Base-by-base conservation (phyloP, 768 basidiomycete species). In the Trametes cingulata region DNA sequence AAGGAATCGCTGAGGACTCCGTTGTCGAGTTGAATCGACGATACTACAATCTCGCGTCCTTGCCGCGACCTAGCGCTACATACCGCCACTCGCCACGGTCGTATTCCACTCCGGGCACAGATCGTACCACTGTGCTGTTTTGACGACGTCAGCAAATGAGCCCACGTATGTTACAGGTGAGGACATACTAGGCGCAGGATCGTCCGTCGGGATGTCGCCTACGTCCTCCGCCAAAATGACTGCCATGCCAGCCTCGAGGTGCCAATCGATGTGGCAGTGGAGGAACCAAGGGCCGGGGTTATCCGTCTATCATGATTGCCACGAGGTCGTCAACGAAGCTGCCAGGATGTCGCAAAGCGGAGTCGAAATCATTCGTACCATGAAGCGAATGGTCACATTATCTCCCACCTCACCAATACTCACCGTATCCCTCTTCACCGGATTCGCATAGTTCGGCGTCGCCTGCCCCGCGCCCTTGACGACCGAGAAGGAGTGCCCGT, bases 221-320 rank as follows among this genome's bases (percentile, higher is more conserved):
- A 69, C 61, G 29, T 74, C 75, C 58, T 78, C 77, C 0, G 76
- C 78, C 43, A 80, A 74, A 6, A 79, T 75, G 17, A 80, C 58
- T 2, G 78, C 78, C 14, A 79, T 70, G n/a, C 79, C 79, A 1
- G 68, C 65, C 14, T 77, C 69, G 9, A 93, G 75, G 72, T 94
- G 91, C 89, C 90, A 93, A 69, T 91, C 88, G 62, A 90, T 88
- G 70, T 91, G 89, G 70, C 85, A 93, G 72, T 91, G 90, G 66
- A 92, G 80, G 64, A 93, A 72, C 89, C 92, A 94, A 8, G 83
- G 85, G 12, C 95, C 95, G 0, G 95, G 95, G 71, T 98, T 98
- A 70, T 98, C 90, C 0, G 92, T 71, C 64, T 68, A 7, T 57
- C n/a, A n/a, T n/a, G n/a, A n/a, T n/a, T n/a, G n/a, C n/a, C n/a